Conservation (phyloP, 1,284 basidiomycete genomes). For the Sporisorium sorghi region DNA sequence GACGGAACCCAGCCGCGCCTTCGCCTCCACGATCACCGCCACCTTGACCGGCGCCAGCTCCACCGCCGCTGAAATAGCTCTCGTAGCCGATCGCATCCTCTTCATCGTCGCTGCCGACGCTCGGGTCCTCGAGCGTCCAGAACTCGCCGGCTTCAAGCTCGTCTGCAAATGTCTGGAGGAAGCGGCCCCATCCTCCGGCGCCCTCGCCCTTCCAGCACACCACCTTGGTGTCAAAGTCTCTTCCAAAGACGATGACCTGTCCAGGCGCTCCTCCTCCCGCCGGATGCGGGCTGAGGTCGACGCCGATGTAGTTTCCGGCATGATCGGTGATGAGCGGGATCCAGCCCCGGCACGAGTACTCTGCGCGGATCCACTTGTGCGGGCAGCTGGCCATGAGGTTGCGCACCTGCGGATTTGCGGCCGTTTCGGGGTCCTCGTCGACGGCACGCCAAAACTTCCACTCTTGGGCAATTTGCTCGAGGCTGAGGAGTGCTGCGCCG, state of each 20-base stretch:
- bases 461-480: conserved; percentile 62
- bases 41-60: conserved; percentile 57
- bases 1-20: conserved; percentile 57
- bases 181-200: conserved; percentile 90
- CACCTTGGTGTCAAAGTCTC: conserved; percentile 97
- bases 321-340: conserved; percentile 93
- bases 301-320: conserved; percentile 94
- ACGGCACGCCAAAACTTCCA: conserved; percentile 68
- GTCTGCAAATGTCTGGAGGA: conserved; percentile 91
- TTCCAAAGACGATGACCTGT: conserved; percentile 96
- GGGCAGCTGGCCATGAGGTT: conserved; percentile 85
- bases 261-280: conserved; percentile 76
- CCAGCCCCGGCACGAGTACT: conserved; percentile 95
- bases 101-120: conserved; percentile 52
- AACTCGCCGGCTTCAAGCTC: conserved; percentile 87
- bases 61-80: conserved; percentile 62
- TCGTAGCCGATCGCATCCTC: conserved; percentile 67
- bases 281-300: conserved; percentile 86
- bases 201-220: conserved; percentile 82
- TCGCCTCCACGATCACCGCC: conserved; percentile 64
- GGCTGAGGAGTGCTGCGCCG: conserved; percentile 62
- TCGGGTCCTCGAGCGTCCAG: conserved; percentile 57
- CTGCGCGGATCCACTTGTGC: conserved; percentile 86
- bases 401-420: conserved; percentile 58
- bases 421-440: conserved; percentile 63